Conservation (phyloP, 2,329 filamentous ascomycete species). For the Zasmidium cellare region DNA sequence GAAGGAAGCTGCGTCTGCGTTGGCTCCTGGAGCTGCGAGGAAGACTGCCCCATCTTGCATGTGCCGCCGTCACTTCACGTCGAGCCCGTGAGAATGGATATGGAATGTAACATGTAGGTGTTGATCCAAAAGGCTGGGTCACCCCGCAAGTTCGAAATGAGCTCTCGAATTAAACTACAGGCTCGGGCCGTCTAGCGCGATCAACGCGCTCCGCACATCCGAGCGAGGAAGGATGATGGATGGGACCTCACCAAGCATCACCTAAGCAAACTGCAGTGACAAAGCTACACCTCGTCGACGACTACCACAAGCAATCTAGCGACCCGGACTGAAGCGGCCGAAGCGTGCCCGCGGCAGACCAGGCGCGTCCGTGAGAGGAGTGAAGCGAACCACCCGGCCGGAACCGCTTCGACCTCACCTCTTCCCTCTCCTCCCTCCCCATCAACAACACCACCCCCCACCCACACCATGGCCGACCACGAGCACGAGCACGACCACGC, state of each 20-base stretch:
- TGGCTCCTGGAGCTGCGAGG: slow-evolving; percentile 1
- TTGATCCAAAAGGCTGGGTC: neutral
- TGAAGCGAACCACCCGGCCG: no score
- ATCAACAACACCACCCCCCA: neutral
- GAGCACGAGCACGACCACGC: slow-evolving; percentile 18
- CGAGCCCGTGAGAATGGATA: no score
- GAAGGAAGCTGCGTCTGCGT: slow-evolving; percentile 2
- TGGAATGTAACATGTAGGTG: neutral
- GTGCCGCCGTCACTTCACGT: no score
- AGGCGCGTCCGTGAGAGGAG: no score
- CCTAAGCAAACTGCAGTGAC: neutral
- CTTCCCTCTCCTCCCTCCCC: no score
- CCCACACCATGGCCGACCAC: slow-evolving; percentile 12
- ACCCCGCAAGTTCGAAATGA: neutral
- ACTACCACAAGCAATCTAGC: no score
- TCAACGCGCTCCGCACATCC: neutral
- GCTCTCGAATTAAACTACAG: neutral
- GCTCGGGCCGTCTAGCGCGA: neutral
- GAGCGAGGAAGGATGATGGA: neutral
- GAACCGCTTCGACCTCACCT: no score
- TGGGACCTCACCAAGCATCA: neutral
- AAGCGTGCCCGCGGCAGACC: no score
- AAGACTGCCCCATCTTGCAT: slow-evolving; percentile 8
- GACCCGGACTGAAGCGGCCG: no score
- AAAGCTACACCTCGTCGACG: neutral